Evolutionary conservation across 192 early-diverging fungal genomes (phyloP).

Genomic region (Coemansia sp.): DNA sequence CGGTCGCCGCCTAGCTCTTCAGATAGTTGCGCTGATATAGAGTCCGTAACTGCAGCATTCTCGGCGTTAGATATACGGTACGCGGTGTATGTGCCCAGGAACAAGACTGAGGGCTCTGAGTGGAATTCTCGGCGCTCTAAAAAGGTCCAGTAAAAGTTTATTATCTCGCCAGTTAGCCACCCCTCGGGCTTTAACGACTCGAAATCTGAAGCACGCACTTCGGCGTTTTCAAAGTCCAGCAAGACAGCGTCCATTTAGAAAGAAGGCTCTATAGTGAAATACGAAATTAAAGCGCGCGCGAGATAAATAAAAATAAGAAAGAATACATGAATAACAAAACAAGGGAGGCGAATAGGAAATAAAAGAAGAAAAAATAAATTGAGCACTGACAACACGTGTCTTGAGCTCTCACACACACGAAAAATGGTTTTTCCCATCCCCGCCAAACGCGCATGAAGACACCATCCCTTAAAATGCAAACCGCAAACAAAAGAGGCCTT

Average conservation of each 20-base stretch:
- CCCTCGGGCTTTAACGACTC: conserved; percentile 55
- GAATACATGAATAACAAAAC: not conserved
- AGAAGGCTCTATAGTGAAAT: not conserved
- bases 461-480: conserved; percentile 4
- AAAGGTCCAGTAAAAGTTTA: conserved; percentile 60
- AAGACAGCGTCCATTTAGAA: conserved; percentile 28
- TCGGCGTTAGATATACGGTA: conserved; percentile 58
- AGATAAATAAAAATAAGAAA: conserved; percentile 10
- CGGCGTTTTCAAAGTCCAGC: conserved; percentile 49
- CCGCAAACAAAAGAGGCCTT: not conserved
- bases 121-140: conserved; percentile 53
- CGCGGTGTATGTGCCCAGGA: conserved; percentile 57
- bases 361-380: not conserved
- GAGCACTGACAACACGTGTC: not conserved
- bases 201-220: conserved; percentile 54
- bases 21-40: conserved; percentile 47
- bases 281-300: conserved; percentile 1
- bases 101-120: conserved; percentile 36
- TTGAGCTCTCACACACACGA: not conserved
- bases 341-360: not conserved
- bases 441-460: conserved; percentile 1
- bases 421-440: not conserved
- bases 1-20: conserved; percentile 36
- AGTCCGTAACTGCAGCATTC: conserved; percentile 42
- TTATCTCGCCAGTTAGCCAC: conserved; percentile 59